Base-by-base conservation (phyloP, 1,284 basidiomycete species). In the Cryptococcus sp. region DNA sequence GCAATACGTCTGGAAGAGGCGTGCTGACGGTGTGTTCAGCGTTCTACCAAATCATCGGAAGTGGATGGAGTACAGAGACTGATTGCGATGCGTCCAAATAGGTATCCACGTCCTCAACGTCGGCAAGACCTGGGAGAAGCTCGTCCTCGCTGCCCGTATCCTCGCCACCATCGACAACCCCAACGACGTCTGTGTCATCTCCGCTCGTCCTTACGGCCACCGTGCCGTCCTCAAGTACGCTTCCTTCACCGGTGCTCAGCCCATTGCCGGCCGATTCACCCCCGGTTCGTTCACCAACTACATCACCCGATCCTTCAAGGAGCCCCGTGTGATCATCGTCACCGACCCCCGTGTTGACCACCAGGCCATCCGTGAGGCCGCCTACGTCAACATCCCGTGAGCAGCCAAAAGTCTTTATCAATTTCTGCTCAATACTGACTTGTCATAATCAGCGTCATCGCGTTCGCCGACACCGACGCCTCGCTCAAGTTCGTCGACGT, bases 111-210 rank as follows among this genome's bases (percentile, higher is more conserved):
- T 99, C 75, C 82, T 98, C 76, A 97, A 99, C 88, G 88, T 98
- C 73, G 94, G 94, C 78, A 98, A 98, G 87, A 99, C 95, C 70
- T 98, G 94, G 95, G 93, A 98, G 83, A 99, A 99, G 84, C 86
- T 99, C 69, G 91, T 96, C 67, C 85, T 95, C 72, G 93, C 93
- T 63, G 93, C 93, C 64, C 90, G 93, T 80, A 86, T 95, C 77
- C 93, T 95, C 74, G 91, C 91, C 69, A 87, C 91, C 59, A 88
- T 98, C 72, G 94, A 98, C 82, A 98, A 98, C 86, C 94, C 95
- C 66, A 89, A 91, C 80, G 95, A 99, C 81, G 87, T 99, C 76
- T 93, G 90, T 82, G 95, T 96, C 78, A 97, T 99, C 82, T 94
- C 93, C 65, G 93, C 93, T 60, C 91, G 96, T 71, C 91, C 92